These are phyloP conservation scores for Endocalyx cinctus DNA, from an alignment of 2,329 filamentous ascomycete genomes.

Conservation along the genomic window DNA sequence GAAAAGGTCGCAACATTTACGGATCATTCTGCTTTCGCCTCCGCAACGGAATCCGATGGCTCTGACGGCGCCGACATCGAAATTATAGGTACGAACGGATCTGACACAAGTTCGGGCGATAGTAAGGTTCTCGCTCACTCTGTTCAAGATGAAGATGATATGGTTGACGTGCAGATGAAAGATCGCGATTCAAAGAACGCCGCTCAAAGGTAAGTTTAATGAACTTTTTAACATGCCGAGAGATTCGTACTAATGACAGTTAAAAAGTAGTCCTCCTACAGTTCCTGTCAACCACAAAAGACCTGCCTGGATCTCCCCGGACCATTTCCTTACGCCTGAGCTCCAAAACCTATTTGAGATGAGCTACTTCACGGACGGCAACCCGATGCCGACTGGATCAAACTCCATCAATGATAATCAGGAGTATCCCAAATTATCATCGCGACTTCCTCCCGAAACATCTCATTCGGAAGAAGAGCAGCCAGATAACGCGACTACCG, in stretches of 20 bases:
- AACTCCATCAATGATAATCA: constrained; percentile 55
- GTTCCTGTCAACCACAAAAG: constrained; percentile 43
- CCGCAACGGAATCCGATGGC: constrained; percentile 41
- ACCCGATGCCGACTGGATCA: constrained; percentile 67
- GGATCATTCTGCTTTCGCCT: constrained; percentile 59
- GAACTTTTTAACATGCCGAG: constrained; percentile 9
- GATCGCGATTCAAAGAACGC: constrained; percentile 41
- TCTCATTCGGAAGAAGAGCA: constrained; percentile 43
- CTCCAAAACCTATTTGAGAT: constrained; percentile 74
- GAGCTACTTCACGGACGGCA: constrained; percentile 58
- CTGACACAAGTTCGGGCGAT: constrained; percentile 60
- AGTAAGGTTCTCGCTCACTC: constrained; percentile 71
- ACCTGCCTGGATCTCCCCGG: constrained; percentile 49
- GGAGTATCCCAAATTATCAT: constrained; percentile 48
- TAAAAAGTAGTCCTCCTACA: too few species aligned
- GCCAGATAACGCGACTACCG: constrained; percentile 42
- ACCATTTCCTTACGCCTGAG: constrained; percentile 54
- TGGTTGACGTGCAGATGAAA: constrained; percentile 86
- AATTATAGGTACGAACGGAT: constrained; percentile 60
- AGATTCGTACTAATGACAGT: too few species aligned
- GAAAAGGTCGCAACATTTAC: constrained; percentile 73
- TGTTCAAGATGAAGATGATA: constrained; percentile 81
- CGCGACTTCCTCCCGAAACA: constrained; percentile 39
- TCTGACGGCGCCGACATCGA: constrained; percentile 61
- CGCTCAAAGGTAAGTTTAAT: constrained; percentile 22